Base-by-base conservation (phyloP, 2,329 filamentous ascomycete species). In the Geosmithia morbida region DNA sequence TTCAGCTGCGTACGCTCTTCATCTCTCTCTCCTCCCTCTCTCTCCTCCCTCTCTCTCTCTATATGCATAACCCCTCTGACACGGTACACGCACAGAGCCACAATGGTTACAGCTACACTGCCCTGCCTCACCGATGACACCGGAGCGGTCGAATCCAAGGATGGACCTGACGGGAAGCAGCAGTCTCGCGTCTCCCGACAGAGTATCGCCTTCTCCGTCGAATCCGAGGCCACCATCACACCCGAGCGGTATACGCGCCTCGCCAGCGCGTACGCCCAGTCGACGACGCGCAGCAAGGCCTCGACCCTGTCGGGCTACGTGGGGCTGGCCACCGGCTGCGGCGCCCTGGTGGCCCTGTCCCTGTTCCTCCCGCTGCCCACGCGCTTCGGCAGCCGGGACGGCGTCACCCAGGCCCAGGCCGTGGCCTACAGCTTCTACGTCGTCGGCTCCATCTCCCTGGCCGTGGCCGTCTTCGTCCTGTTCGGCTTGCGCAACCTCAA, bases 51-150 rank as follows among this genome's bases (percentile, higher is more conserved):
- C 22, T 8, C 22, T 26, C 22, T 26, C 4, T 26, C 22, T 8
- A 5, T 26, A 5, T 16, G 5, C 5, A 5, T n/a, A 6, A 43
- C 16, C 20, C 37, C 41, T 22, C 46, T 46, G 41, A 49, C 20
- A 43, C n/a, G n/a, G n/a, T 42, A 11, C 10, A 26, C 20, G 16
- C 50, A 11, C 48, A 79, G 75, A 5, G 76, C 88, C 14, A 97
- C 92, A 1, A 98, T 98, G 92, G 92, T 98, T 18, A 97, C 92
- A 8, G 92, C 92, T 3, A 87, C 94, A 43, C 71, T 98, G 20
- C 92, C 92, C 1, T 81, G 75, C 11, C 65, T 83, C 53, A 81
- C 78, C 5, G 74, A 75, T 51, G 33, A 37, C 14, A 37, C 11
- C 33, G 33, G 13, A 5, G 33, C 33, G 11, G 11, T 13, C 33